Evolutionary conservation across 352 stramenopile genomes (phyloP), one percentile per base, ranked within the genome.

Genomic region (Pythium rhizo-oryzae): DNA sequence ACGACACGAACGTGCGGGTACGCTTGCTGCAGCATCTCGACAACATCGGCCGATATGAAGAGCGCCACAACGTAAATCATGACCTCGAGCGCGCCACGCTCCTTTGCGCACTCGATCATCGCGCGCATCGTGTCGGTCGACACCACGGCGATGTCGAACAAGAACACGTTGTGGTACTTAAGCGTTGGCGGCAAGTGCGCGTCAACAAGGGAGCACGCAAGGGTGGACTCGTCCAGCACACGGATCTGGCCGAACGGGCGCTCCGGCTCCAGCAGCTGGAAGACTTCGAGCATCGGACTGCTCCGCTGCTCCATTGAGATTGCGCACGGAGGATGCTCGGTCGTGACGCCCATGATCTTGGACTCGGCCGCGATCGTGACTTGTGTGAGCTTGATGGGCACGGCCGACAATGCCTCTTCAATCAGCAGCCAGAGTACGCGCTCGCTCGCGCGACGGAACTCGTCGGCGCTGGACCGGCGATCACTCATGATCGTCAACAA

Each of bases 381-480:
- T 62, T 61, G 16, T 64, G 16, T 50, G 18, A 43, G 25, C 41
- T 65, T 71, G 41, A 30, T 64, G 13, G 59, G 58, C 43, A 67
- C 65, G 19, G 62, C 19, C 18, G 65, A 49, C n/a, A 72, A 52
- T 18, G 65, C 65, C 1, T 72, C 65, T 63, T 91, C 82, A 47
- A 91, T 75, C 39, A 89, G 49, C 9, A 88, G 71, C 19, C 82
- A 71, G 54, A 88, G 65, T 7, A 89, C 60, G 1, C 82, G 80
- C 41, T 87, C 76, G 15, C 63, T 81, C 8, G 54, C 62, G 21
- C 76, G 75, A 13, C 73, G 76, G 63, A 87, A 80, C 50, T 80
- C 65, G n/a, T 9, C 43, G 58, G 46, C 58, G 56, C 54, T 43
- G n/a, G 71, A 62, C 23, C 59, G 15, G 41, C 50, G 51, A 44